phyloP scores from a whole-genome alignment of 345 rosid genomes.

The Eucalyptus sp. region DNA sequence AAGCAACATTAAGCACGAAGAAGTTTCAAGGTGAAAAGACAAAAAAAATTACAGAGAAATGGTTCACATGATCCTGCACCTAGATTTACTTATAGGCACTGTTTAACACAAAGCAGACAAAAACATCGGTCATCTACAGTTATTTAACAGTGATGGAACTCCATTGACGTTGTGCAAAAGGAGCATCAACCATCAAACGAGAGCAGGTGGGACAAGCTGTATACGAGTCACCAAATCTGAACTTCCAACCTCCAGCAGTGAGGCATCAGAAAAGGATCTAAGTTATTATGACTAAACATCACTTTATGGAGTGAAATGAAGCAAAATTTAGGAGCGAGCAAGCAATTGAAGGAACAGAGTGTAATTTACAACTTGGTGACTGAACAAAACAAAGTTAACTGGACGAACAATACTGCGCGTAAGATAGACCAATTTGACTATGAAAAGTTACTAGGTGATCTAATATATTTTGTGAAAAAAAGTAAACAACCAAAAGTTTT shows the following conservation, averaged over 20 bases:
- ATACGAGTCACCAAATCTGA: neutral
- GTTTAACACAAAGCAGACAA: neutral
- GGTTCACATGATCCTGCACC: neutral
- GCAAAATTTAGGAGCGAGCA: neutral
- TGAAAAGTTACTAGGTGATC: neutral
- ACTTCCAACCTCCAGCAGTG: neutral
- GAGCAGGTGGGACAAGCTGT: neutral
- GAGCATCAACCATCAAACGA: neutral
- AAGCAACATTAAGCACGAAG: neutral
- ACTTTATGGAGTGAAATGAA: neutral
- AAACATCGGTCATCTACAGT: neutral
- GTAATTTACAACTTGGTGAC: neutral
- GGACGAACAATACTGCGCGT: neutral
- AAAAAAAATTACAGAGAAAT: neutral
- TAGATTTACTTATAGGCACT: neutral
- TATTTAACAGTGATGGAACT: neutral
- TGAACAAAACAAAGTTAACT: neutral
- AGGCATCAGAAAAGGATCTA: neutral
- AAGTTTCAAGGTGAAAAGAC: neutral
- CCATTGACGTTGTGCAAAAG: neutral
- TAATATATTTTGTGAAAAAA: neutral
- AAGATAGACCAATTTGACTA: neutral
- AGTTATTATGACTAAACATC: neutral
- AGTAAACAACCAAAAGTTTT: neutral
- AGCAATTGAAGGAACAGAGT: neutral